A percentile compares a stretch with the other conserved stretches of the same genome.
These are phyloP conservation scores for Salisapilia sapeloensis DNA, from an alignment of 352 stramenopile species.

Conservation along the genomic window DNA sequence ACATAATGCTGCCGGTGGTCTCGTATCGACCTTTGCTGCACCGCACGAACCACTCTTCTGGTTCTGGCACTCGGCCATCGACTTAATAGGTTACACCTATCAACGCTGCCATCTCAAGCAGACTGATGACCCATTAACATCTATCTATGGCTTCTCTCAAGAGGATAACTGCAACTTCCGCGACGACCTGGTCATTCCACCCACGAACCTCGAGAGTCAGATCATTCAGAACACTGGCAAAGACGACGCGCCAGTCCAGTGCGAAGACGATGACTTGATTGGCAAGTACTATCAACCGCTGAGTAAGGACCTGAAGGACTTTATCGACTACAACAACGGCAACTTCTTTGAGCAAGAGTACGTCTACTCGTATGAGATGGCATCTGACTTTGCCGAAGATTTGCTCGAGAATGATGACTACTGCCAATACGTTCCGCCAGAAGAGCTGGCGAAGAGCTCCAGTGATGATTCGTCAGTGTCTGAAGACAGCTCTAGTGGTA, in stretches of 20 bases:
- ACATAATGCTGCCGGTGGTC: conserved; percentile 1
- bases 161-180: conserved; percentile 1
- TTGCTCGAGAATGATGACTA: too few species aligned
- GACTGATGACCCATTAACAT: background rate
- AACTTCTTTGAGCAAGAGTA: conserved; percentile 4
- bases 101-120: conserved; percentile 3
- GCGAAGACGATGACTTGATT: background rate
- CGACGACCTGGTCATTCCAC: background rate
- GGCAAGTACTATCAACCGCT: conserved; percentile 1
- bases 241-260: background rate
- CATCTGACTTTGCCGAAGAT: too few species aligned
- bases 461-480: too few species aligned
- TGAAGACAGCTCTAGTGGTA: too few species aligned
- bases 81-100: conserved; percentile 3
- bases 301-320: background rate
- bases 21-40: background rate
- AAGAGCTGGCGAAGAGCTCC: too few species aligned
- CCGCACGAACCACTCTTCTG: conserved; percentile 5
- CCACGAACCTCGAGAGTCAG: too few species aligned
- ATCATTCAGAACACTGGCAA: background rate
- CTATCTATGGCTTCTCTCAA: conserved; percentile 1
- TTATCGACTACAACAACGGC: conserved; percentile 1
- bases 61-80: conserved; percentile 4
- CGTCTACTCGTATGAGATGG: conserved; percentile 5
- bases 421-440: too few species aligned